These are phyloP conservation scores for Rubia yunnanensis DNA, from an alignment of 257 asterid species.

Conservation along the genomic window DNA sequence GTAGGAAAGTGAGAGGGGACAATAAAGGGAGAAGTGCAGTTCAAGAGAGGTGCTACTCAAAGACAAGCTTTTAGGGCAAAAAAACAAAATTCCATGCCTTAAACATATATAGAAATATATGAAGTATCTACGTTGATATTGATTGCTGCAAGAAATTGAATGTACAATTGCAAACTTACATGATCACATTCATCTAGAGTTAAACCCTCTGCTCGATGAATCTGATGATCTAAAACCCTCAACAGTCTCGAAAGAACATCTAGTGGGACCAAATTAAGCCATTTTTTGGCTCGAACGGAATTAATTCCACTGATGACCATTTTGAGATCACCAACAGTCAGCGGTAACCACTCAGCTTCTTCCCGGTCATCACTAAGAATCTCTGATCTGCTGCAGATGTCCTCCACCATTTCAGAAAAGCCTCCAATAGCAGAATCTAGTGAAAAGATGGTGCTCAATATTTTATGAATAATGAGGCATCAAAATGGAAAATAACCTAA, in stretches of 20 bases:
- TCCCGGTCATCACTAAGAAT: constrained; percentile 65
- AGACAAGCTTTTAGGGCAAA: not conserved
- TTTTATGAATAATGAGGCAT: not conserved
- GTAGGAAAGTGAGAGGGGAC: not conserved
- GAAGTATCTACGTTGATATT: not conserved
- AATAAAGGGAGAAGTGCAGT: not conserved
- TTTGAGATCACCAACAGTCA: constrained; percentile 66
- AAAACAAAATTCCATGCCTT: not conserved
- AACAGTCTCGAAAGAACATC: constrained; percentile 67
- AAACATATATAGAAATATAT: not conserved
- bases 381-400: constrained; percentile 66
- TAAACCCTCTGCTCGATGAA: constrained; percentile 95
- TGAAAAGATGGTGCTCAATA: constrained; percentile 12
- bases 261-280: constrained; percentile 62
- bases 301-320: constrained; percentile 65
- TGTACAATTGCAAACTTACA: constrained; percentile 42
- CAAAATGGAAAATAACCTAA: not conserved
- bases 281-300: constrained; percentile 59
- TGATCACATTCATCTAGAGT: constrained; percentile 71
- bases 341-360: constrained; percentile 73
- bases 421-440: constrained; percentile 59
- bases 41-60: not conserved
- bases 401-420: constrained; percentile 72
- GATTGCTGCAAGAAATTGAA: constrained; percentile 12
- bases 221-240: constrained; percentile 80